phyloP scores from a whole-genome alignment of 139 green algal species.

The Diplosphaera chodatii region DNA sequence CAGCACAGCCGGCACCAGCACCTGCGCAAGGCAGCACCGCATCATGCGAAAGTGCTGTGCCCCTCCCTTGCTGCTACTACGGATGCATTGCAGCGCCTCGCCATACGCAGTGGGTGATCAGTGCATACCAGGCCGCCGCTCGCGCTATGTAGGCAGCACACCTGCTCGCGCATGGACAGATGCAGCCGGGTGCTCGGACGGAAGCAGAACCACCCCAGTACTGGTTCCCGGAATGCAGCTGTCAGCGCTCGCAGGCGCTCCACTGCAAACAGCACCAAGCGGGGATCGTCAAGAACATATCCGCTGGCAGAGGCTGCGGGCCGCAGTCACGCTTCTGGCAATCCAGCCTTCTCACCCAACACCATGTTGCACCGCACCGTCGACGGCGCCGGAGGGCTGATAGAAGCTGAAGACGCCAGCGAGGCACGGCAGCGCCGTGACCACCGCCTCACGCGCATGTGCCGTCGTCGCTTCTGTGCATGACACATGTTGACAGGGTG shows the following conservation, averaged over 20 bases:
- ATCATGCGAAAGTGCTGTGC: neutral
- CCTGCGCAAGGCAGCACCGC: neutral
- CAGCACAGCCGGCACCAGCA: neutral
- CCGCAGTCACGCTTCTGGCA: neutral
- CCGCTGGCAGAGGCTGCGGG: no score
- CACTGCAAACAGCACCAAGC: neutral
- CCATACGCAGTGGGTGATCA: no score
- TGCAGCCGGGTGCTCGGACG: neutral
- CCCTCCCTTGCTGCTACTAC: no score
- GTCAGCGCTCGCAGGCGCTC: neutral
- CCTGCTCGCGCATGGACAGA: neutral
- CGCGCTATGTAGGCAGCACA: no score
- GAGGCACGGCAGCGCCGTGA: neutral
- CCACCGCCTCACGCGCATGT: neutral
- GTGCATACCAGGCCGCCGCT: no score
- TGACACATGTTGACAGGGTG: neutral
- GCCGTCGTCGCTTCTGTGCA: neutral
- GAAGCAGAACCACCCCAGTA: neutral
- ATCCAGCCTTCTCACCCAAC: no score
- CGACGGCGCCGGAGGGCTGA: neutral
- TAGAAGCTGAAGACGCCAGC: slow-evolving; percentile 5
- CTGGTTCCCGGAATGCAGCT: neutral
- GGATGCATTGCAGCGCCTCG: no score
- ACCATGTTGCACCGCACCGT: no score
- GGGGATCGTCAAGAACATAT: no score